Conservation (phyloP, 2,329 filamentous ascomycete genomes). For the Neofusicoccum sp. region DNA sequence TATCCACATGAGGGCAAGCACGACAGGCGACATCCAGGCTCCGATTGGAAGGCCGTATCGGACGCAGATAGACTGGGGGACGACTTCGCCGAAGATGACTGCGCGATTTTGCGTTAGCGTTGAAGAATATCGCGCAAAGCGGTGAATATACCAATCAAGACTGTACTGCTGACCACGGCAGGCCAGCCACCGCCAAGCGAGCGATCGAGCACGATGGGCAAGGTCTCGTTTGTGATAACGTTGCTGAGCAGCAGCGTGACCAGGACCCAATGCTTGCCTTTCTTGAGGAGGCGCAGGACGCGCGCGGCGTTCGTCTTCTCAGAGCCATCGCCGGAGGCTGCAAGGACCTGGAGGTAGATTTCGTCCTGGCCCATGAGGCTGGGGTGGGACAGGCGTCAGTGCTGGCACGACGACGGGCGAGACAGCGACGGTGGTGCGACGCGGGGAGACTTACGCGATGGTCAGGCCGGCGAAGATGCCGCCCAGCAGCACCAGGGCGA, state of each 20-base stretch:
- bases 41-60: slow-evolving; percentile 95
- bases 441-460: slow-evolving; percentile 66
- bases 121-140: slow-evolving; percentile 22
- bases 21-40: slow-evolving; percentile 87
- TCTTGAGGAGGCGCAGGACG: slow-evolving; percentile 78
- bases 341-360: slow-evolving; percentile 94
- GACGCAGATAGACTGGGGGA: slow-evolving; percentile 94
- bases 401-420: background rate
- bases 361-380: slow-evolving; percentile 76
- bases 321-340: slow-evolving; percentile 78
- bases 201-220: slow-evolving; percentile 92
- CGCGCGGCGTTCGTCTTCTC: slow-evolving; percentile 83
- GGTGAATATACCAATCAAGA: slow-evolving; percentile 76
- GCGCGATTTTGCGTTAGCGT: slow-evolving; percentile 19
- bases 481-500: slow-evolving; percentile 80
- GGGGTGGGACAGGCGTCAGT: slow-evolving; percentile 38
- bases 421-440: background rate
- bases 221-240: slow-evolving; percentile 95
- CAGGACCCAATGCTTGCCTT: slow-evolving; percentile 96
- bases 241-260: slow-evolving; percentile 93
- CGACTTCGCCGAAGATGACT: slow-evolving; percentile 98
- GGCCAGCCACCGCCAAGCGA: slow-evolving; percentile 94
- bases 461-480: slow-evolving; percentile 95
- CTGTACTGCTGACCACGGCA: slow-evolving; percentile 88
- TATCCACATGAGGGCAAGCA: slow-evolving; percentile 87